phyloP scores from a whole-genome alignment of 78 protist species.

The Protostelium mycophagum region DNA sequence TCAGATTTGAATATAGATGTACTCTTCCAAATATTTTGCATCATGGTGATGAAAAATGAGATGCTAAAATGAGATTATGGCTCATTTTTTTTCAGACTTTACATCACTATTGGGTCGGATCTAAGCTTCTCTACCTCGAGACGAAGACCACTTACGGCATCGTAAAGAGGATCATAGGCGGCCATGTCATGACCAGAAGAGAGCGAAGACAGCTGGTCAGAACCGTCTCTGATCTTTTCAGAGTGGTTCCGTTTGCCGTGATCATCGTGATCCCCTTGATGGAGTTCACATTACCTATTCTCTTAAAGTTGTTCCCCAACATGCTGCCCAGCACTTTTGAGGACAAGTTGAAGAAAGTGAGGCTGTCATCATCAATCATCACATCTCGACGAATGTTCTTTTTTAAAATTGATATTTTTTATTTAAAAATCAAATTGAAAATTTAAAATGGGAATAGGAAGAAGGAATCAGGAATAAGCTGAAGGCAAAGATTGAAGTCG shows the following conservation, averaged over 20 bases:
- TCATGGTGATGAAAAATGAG: no score
- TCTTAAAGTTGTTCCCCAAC: conserved; percentile 56
- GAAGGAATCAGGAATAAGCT: conserved; percentile 30
- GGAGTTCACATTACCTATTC: conserved; percentile 56
- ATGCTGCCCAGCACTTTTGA: conserved; percentile 48
- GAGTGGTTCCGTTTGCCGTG: conserved; percentile 55
- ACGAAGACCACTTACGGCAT: conserved; percentile 15
- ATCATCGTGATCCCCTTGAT: conserved; percentile 48
- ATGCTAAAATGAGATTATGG: no score
- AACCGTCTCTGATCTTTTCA: conserved; percentile 41
- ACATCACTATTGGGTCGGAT: conserved; percentile 52
- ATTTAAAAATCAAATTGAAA: not conserved
- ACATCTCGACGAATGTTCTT: no score
- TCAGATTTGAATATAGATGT: no score
- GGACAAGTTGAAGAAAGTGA: conserved; percentile 13
- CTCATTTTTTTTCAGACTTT: no score
- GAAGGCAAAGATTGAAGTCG: conserved; percentile 50
- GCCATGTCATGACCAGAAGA: conserved; percentile 46
- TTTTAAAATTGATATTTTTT: no score
- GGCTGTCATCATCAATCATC: no score
- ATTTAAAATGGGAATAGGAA: conserved; percentile 4
- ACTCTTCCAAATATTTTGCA: no score
- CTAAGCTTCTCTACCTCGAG: conserved; percentile 51
- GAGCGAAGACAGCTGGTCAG: conserved; percentile 41
- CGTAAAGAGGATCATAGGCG: conserved; percentile 25